Conservation (phyloP, 192 early-diverging fungal species). For the Funneliformis geosporum region DNA sequence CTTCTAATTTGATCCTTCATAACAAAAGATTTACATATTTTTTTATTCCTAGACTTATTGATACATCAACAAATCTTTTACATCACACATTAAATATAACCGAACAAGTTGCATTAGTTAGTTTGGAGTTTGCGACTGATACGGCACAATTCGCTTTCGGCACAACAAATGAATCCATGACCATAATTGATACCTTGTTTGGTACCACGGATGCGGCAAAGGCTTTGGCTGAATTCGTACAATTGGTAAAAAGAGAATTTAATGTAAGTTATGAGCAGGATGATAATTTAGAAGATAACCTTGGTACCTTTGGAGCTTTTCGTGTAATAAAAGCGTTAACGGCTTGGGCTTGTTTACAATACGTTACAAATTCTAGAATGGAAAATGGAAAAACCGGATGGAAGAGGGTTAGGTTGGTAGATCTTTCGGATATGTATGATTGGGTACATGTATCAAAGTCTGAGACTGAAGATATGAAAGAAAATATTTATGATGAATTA, state of each 20-base stretch:
- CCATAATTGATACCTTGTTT: constrained; percentile 83
- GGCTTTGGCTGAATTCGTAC: constrained; percentile 78
- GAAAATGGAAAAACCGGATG: constrained; percentile 28
- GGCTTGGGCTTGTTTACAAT: constrained; percentile 49
- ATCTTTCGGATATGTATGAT: constrained; percentile 23
- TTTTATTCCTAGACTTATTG: constrained; percentile 31
- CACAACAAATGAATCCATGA: constrained; percentile 41
- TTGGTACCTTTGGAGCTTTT: constrained; percentile 36
- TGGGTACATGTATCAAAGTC: constrained; percentile 16
- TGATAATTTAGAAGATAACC: background rate
- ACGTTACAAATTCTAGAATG: constrained; percentile 41
- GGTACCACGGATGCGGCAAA: constrained; percentile 93
- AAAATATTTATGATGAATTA: constrained; percentile 20
- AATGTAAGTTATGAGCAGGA: constrained; percentile 26
- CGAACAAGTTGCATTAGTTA: constrained; percentile 29
- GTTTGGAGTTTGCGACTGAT: constrained; percentile 25
- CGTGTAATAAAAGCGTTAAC: constrained; percentile 46
- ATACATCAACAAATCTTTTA: constrained; percentile 16
- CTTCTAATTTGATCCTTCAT: background rate
- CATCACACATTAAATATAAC: constrained; percentile 18
- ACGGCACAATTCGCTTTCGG: constrained; percentile 32
- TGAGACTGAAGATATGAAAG: background rate
- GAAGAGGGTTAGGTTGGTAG: constrained; percentile 25
- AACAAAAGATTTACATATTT: background rate
- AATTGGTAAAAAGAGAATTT: constrained; percentile 65